Evolutionary conservation across 2,329 filamentous ascomycete species (phyloP).

Genomic region (Cryphonectria nitschkei): DNA sequence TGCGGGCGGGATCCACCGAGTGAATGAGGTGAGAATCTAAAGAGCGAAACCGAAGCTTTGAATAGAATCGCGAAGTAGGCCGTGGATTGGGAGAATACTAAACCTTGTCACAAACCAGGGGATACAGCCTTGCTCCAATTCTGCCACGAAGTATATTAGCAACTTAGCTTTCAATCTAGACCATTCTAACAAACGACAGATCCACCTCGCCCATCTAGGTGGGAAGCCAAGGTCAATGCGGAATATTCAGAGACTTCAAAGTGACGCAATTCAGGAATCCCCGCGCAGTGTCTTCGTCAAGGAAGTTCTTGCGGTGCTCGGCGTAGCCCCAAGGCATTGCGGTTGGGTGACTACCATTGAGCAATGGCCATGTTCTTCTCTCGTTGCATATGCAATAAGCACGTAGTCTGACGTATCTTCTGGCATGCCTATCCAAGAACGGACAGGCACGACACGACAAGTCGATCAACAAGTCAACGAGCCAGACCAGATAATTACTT

Average conservation of each 20-base stretch:
- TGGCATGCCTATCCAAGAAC: too few species aligned
- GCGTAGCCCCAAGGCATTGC: neutral
- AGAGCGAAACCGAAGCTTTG: neutral
- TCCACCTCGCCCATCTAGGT: neutral
- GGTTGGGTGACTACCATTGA: neutral
- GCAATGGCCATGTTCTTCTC: neutral
- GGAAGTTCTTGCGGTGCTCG: neutral
- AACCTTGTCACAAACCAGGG: too few species aligned
- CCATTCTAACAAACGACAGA: neutral
- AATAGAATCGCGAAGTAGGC: neutral
- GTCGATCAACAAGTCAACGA: neutral
- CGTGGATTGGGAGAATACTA: too few species aligned
- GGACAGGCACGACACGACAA: too few species aligned
- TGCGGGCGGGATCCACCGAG: neutral
- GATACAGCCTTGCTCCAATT: neutral
- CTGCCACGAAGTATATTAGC: neutral
- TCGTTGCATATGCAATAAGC: neutral
- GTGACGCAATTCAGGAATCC: neutral
- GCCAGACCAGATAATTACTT: too few species aligned
- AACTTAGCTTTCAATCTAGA: neutral
- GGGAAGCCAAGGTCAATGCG: neutral
- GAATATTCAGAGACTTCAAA: neutral
- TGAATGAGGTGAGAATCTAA: neutral
- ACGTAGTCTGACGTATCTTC: neutral
- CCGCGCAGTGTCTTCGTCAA: neutral